Evolutionary conservation across 179 eudicot genomes (phyloP), one percentile per base, ranked within the genome.

Genomic region (Sideroxylon spinosum): DNA sequence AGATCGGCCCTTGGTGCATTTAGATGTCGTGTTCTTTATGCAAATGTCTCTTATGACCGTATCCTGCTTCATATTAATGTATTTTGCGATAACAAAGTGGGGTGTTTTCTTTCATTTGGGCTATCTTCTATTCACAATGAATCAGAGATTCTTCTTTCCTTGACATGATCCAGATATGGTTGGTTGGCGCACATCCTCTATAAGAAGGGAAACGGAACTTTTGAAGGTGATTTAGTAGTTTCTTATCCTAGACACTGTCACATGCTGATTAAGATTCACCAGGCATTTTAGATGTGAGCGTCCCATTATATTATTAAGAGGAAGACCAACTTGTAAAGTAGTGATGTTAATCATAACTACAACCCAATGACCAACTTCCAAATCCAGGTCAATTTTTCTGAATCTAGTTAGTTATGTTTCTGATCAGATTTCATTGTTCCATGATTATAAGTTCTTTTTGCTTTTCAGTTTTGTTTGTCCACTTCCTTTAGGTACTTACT

Each of bases 181-280:
- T 86, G 99, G 99, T 77, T 94, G 98, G 94, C 94, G 99, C 67
- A 94, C 99, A 69, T 96, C 99, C 56, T 96, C 99, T 1, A 81
- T 96, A 76, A 92, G 99, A 86, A 89, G 99, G 81, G 99, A 94
- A 76, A 87, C 88, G 37, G 97, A 96, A 84, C 97, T 94, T 75
- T 86, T 83, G 46, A 96, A 91, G 98, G 99, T 95, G 77, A 78
- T 76, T 74, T 60, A 76, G 56, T 78, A n/a, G 68, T 67, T 73
- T 57, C 25, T 66, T 44, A 4, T 73, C 14, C 22, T 73, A 46
- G 67, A 12, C 64, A 12, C 44, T 53, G 67, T 52, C 22, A 20
- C 12, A 26, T 68, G 52, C 20, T 19, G 46, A 17, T 48, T 14
- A 12, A 26, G 59, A 50, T 73, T 50, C 4, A 25, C 14, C 20